Percentiles rank a stretch among this genome's conserved stretches.
Conservation (phyloP, 208 protist genomes). For the Leishmania amazonensis region DNA sequence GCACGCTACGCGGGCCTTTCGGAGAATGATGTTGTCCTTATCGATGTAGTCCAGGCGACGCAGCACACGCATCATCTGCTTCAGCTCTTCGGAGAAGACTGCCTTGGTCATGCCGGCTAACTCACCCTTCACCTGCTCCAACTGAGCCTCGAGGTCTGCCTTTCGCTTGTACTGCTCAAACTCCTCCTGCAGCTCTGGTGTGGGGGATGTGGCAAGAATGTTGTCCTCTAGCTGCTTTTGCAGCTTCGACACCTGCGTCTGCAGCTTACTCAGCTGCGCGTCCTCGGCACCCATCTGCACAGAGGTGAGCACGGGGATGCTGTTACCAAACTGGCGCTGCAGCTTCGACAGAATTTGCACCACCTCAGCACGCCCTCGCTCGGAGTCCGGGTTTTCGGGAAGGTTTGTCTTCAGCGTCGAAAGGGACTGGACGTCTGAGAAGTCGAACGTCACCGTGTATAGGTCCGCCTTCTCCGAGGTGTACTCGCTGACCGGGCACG, state of each 20-base stretch:
- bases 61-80: slow-evolving; percentile 97
- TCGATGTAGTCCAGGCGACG: slow-evolving; percentile 96
- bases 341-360: slow-evolving; percentile 84
- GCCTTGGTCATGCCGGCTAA: slow-evolving; percentile 85
- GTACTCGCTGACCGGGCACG: slow-evolving; percentile 84
- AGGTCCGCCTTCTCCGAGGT: slow-evolving; percentile 84
- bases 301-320: slow-evolving; percentile 94
- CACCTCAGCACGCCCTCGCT: slow-evolving; percentile 70
- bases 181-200: slow-evolving; percentile 50
- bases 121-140: slow-evolving; percentile 76
- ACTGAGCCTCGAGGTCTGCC: slow-evolving; percentile 60
- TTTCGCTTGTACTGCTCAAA: slow-evolving; percentile 81
- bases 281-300: slow-evolving; percentile 97
- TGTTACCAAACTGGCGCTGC: slow-evolving; percentile 64
- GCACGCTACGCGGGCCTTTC: slow-evolving; percentile 98
- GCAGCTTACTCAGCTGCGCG: slow-evolving; percentile 68
- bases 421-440: slow-evolving; percentile 72
- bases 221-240: slow-evolving; percentile 83
- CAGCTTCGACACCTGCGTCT: slow-evolving; percentile 85
- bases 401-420: slow-evolving; percentile 83
- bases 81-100: slow-evolving; percentile 95
- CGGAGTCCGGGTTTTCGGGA: slow-evolving; percentile 73
- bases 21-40: slow-evolving; percentile 96
- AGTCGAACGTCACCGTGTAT: slow-evolving; percentile 86
- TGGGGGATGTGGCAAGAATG: slow-evolving; percentile 63